phyloP scores from a whole-genome alignment of 108 stramenopile species.

The Thalassiosira profunda region DNA sequence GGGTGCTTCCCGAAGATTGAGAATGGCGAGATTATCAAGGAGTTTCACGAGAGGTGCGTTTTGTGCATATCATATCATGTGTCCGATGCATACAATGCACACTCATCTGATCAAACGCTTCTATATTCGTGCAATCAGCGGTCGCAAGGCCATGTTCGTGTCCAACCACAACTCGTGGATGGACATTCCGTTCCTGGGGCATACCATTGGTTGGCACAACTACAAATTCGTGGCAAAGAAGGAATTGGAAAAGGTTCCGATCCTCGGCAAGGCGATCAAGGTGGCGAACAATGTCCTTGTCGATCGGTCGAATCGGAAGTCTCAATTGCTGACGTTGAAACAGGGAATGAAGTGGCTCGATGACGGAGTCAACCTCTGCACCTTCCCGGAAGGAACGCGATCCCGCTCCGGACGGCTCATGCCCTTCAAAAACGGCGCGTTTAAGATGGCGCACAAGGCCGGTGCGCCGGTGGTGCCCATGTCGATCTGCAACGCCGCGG shows the following conservation, averaged over 20 bases:
- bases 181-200: conserved; percentile 90
- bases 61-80: neutral
- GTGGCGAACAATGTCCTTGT: conserved; percentile 79
- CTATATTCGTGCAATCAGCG: conserved; percentile 13
- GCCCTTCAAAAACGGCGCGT: conserved; percentile 90
- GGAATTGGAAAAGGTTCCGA: conserved; percentile 87
- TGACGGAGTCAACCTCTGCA: conserved; percentile 84
- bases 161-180: conserved; percentile 94
- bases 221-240: conserved; percentile 93
- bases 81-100: neutral
- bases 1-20: conserved; percentile 66
- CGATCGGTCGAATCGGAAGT: conserved; percentile 74
- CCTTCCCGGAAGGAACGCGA: conserved; percentile 92
- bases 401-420: conserved; percentile 71
- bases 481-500: conserved; percentile 69
- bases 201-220: conserved; percentile 90
- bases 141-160: conserved; percentile 87
- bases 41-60: conserved; percentile 63
- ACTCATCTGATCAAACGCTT: neutral
- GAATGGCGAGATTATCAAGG: conserved; percentile 54
- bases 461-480: conserved; percentile 85
- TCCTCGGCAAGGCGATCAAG: conserved; percentile 78
- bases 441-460: conserved; percentile 92
- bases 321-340: conserved; percentile 80
- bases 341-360: conserved; percentile 86